Conservation (phyloP, 805 yeast genomes). For the Yamadazyma philogaea region DNA sequence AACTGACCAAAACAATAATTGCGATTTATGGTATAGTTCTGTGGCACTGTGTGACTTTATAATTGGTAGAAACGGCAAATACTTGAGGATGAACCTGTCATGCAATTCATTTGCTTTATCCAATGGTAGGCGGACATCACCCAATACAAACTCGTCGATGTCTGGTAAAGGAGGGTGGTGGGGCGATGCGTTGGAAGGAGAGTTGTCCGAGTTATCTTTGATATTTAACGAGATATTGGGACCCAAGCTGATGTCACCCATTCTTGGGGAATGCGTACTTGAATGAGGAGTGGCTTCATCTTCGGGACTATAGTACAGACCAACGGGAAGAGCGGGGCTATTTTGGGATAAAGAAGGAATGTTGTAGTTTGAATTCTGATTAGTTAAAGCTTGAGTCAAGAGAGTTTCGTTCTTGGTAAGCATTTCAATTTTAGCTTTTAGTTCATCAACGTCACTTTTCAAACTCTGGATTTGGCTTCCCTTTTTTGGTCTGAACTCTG, state of each 20-base stretch:
- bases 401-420: slow-evolving; percentile 61
- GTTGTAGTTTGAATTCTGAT: slow-evolving; percentile 25
- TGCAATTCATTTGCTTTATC: slow-evolving; percentile 73
- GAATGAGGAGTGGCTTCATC: slow-evolving; percentile 10
- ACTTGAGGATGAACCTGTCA: slow-evolving; percentile 59
- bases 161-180: slow-evolving; percentile 9
- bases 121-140: slow-evolving; percentile 66
- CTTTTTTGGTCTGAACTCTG: slow-evolving; percentile 85
- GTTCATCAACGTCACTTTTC: slow-evolving; percentile 79
- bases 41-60: slow-evolving; percentile 66
- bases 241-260: slow-evolving; percentile 4
- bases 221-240: slow-evolving; percentile 5
- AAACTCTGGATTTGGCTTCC: slow-evolving; percentile 86
- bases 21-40: slow-evolving; percentile 79
- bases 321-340: slow-evolving; percentile 3
- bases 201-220: slow-evolving; percentile 26
- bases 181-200: slow-evolving; percentile 19
- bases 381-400: slow-evolving; percentile 60
- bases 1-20: slow-evolving; percentile 85
- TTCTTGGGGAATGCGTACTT: slow-evolving; percentile 6
- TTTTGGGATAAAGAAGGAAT: neutral
- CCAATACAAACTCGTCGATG: slow-evolving; percentile 66
- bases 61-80: slow-evolving; percentile 77
- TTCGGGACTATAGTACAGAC: slow-evolving; percentile 4
- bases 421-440: slow-evolving; percentile 68